Conservation (phyloP, 139 green algal species). For the Ettlia oleoabundans region DNA sequence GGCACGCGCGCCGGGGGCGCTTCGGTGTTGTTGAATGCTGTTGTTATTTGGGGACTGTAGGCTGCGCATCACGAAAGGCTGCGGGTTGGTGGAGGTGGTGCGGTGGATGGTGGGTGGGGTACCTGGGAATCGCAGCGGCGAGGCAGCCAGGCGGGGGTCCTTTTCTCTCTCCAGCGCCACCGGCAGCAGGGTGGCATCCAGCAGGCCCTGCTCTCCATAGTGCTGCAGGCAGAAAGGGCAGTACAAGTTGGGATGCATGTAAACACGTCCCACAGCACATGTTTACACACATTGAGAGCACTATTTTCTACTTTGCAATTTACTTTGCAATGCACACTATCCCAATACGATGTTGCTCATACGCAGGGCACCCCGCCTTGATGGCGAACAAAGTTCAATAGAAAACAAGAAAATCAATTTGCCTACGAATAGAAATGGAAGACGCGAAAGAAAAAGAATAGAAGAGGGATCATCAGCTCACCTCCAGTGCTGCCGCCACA, state of each 20-base stretch:
- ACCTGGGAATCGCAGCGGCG: conserved; percentile 68
- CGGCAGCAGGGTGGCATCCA: conserved; percentile 68
- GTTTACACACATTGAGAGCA: background rate
- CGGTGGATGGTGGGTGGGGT: no score
- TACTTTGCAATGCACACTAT: background rate
- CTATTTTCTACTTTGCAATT: background rate
- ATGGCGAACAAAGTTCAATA: no score
- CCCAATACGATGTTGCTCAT: no score
- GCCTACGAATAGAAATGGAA: no score
- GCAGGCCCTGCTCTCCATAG: conserved; percentile 66
- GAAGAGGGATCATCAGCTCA: background rate
- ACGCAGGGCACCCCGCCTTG: no score
- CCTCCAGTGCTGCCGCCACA: conserved; percentile 67
- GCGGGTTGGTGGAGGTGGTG: no score
- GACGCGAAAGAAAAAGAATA: no score
- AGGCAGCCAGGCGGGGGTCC: conserved; percentile 42
- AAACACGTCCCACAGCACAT: background rate
- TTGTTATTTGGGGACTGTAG: no score
- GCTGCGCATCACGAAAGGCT: no score
- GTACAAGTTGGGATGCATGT: background rate
- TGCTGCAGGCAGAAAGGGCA: conserved; percentile 25
- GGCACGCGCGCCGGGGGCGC: no score
- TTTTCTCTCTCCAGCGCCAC: conserved; percentile 70
- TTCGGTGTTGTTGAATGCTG: no score
- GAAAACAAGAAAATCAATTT: no score